Evolutionary conservation across 2,329 filamentous ascomycete genomes (phyloP).

Genomic region (Pseudocercospora eumusae): DNA sequence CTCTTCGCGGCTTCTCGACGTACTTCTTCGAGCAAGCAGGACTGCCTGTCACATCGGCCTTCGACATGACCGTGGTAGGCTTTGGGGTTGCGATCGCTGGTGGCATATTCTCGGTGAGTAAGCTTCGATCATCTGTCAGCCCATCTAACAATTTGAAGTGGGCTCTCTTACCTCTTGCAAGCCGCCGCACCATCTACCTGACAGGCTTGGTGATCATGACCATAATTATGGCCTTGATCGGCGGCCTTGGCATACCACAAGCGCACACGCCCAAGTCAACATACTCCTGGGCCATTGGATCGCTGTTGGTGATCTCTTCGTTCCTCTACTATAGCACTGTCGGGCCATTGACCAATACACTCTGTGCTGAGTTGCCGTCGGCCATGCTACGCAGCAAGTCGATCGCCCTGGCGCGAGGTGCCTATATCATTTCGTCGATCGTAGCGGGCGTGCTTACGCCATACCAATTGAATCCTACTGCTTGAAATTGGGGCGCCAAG

Average conservation of each 20-base stretch:
- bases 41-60: neutral
- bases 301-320: slow-evolving; percentile 23
- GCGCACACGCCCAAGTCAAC: neutral
- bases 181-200: slow-evolving; percentile 3
- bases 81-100: neutral
- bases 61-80: neutral
- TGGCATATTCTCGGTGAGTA: neutral
- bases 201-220: slow-evolving; percentile 1
- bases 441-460: slow-evolving; percentile 29
- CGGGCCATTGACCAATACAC: slow-evolving; percentile 25
- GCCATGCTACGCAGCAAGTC: slow-evolving; percentile 7
- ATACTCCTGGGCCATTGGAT: slow-evolving; percentile 8
- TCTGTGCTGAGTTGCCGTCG: neutral
- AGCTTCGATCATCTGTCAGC: neutral
- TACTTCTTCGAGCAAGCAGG: slow-evolving; percentile 7
- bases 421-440: neutral
- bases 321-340: slow-evolving; percentile 34
- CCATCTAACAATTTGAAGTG: neutral
- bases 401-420: neutral
- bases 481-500: slow-evolving; percentile 21
- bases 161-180: neutral
- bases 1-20: neutral
- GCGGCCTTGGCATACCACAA: slow-evolving; percentile 5
- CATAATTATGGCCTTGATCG: slow-evolving; percentile 3
- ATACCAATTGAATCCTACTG: slow-evolving; percentile 31